Conservation (phyloP, 2,329 filamentous ascomycete species). For the Colletotrichum spinosum region DNA sequence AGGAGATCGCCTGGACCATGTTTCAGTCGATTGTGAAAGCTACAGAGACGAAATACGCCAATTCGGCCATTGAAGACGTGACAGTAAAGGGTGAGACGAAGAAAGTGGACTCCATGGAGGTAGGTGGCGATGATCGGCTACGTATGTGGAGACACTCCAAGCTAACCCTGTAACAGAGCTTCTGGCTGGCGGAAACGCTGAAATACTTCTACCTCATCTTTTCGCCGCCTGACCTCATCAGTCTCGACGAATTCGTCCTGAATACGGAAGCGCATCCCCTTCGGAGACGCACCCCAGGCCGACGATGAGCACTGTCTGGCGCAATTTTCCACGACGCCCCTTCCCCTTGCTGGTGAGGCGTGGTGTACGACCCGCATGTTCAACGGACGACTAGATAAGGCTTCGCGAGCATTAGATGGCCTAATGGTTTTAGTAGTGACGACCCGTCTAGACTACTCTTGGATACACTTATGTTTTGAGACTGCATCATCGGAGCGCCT, state of each 20-base stretch:
- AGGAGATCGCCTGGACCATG: constrained; percentile 66
- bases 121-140: constrained; percentile 42
- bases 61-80: constrained; percentile 61
- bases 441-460: no score
- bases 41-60: constrained; percentile 59
- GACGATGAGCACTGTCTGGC: constrained; percentile 1
- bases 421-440: no score
- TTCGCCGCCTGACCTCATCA: constrained; percentile 70
- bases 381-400: no score
- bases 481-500: no score
- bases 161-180: constrained; percentile 61
- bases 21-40: constrained; percentile 58
- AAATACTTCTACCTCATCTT: constrained; percentile 84
- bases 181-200: constrained; percentile 79
- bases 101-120: constrained; percentile 55
- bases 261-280: constrained; percentile 66
- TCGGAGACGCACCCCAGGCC: constrained; percentile 2
- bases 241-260: constrained; percentile 75
- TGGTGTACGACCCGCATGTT: no score
- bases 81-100: constrained; percentile 57
- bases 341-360: no score
- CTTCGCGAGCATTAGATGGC: no score
- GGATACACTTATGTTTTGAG: no score
- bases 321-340: not conserved
- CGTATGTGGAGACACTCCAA: not conserved